Base-by-base conservation (phyloP, 345 rosid genomes). In the Kandelia obovata region DNA sequence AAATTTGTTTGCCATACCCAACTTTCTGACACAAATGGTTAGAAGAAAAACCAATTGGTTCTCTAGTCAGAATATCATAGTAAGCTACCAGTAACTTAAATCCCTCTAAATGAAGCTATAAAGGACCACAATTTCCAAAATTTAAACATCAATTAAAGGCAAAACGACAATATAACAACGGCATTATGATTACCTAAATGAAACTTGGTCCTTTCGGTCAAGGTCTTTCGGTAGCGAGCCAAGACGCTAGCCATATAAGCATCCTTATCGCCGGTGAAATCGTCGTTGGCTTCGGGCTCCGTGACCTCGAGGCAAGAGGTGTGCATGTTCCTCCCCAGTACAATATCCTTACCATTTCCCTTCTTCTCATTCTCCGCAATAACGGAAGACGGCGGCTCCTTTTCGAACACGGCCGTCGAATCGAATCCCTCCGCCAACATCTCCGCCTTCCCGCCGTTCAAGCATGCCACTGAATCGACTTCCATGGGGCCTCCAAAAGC, bases 181-280 rank as follows among this genome's bases (percentile, higher is more conserved):
- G 26, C 26, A 56, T 56, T 27, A 61, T 21, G 1, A 25, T 30
- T 77, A 90, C 98, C 97, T 78, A 91, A 76, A 86, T 91, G 98
- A 23, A 83, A 74, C 67, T 88, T 89, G 60, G 97, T 91, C 60
- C 93, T 80, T 64, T 94, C 98, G 34, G 80, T 61, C 77, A 94
- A 80, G 70, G 81, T 91, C 83, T 86, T 91, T 32, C 92, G 57
- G 73, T 89, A 91, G 1, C 97, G 86, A 75, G 99, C 97, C 70
- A 95, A 83, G 61, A 91, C 90, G 67, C 97, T 79, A 66, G 98
- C 97, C 96, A 94, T 92, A 65, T 88, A 87, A 21, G 98, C 98
- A 15, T 94, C 98, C 76, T 82, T 91, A 61, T 94, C 98, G 8
- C 97, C 98, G 51, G 95, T 94, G 70, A 73, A 76, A 7, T 91